Evolutionary conservation across 495 filamentous ascomycete species (phyloP).

Genomic region (Hypomontagnella submonticulosa): DNA sequence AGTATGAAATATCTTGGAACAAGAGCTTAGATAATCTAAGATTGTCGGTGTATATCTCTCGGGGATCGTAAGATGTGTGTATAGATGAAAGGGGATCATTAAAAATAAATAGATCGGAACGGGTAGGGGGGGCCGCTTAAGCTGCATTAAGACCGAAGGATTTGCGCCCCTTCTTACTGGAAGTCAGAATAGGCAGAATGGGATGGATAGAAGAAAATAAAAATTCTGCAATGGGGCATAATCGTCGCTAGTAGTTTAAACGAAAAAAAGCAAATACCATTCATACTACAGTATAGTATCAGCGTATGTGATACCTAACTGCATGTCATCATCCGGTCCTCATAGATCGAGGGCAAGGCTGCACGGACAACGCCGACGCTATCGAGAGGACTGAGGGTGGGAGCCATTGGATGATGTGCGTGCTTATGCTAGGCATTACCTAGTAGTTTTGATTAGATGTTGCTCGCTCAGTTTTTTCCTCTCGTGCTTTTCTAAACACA

Average conservation of each 20-base stretch:
- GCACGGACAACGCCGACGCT: conserved; percentile 30
- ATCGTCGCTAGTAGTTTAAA: not conserved
- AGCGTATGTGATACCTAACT: conserved; percentile 23
- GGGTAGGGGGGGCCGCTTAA: not conserved
- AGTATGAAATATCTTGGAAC: not conserved
- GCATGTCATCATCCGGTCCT: conserved; percentile 32
- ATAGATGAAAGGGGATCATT: not conserved
- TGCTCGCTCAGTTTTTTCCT: conserved; percentile 2
- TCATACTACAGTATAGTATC: conserved; percentile 23
- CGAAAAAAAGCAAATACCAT: conserved; percentile 19
- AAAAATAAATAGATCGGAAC: not conserved
- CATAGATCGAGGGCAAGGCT: conserved; percentile 25
- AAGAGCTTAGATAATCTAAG: not conserved
- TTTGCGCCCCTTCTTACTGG: conserved; percentile 9
- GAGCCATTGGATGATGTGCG: conserved; percentile 11
- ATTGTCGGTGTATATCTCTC: conserved; percentile 16
- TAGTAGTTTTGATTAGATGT: not conserved
- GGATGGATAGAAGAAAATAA: conserved; percentile 9
- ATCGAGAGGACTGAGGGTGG: conserved; percentile 6
- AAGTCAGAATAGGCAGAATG: not conserved
- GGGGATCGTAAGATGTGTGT: conserved; percentile 14
- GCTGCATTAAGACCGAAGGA: conserved; percentile 18
- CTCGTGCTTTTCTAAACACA: not conserved
- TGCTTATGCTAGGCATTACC: conserved; percentile 5
- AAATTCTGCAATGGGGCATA: conserved; percentile 11